Evolutionary conservation across 768 basidiomycete species (phyloP).

Genomic region (Podaxis rugospora): DNA sequence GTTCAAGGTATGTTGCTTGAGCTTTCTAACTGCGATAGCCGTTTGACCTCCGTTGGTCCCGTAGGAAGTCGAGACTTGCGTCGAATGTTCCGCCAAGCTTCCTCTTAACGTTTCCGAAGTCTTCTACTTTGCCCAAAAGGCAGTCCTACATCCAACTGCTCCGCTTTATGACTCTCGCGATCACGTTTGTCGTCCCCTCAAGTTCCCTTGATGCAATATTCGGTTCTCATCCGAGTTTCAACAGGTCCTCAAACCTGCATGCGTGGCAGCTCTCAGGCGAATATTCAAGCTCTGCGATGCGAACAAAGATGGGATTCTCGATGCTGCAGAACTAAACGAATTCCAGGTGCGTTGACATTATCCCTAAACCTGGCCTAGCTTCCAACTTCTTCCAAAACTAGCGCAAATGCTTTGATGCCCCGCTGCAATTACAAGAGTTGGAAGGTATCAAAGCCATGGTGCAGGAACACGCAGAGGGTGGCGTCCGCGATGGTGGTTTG

Average conservation of each 20-base stretch:
- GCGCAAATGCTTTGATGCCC: constrained; percentile 94
- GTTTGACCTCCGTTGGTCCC: constrained; percentile 10
- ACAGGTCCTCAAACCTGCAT: constrained; percentile 90
- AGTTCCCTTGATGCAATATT: constrained; percentile 3
- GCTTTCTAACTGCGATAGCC: constrained; percentile 4
- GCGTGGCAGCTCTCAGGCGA: constrained; percentile 78
- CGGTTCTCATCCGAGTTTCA: constrained; percentile 5
- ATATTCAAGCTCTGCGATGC: constrained; percentile 97
- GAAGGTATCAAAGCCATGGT: constrained; percentile 97
- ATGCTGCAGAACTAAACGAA: constrained; percentile 89
- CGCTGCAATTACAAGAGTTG: constrained; percentile 87
- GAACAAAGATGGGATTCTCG: constrained; percentile 91
- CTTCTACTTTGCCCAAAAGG: constrained; percentile 98
- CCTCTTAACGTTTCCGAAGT: constrained; percentile 94
- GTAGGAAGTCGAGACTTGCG: constrained; percentile 97
- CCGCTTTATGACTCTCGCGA: constrained; percentile 96
- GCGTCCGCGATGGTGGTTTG: constrained; percentile 73
- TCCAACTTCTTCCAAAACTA: constrained; percentile 25
- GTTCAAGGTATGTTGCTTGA: constrained; percentile 70
- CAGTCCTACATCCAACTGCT: constrained; percentile 94
- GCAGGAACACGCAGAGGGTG: constrained; percentile 68
- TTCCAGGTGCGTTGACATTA: constrained; percentile 67
- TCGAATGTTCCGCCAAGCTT: constrained; percentile 92
- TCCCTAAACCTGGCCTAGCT: not conserved
- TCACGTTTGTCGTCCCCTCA: constrained; percentile 53